phyloP scores from a whole-genome alignment of 495 filamentous ascomycete genomes.

The Acidiella bohemica region DNA sequence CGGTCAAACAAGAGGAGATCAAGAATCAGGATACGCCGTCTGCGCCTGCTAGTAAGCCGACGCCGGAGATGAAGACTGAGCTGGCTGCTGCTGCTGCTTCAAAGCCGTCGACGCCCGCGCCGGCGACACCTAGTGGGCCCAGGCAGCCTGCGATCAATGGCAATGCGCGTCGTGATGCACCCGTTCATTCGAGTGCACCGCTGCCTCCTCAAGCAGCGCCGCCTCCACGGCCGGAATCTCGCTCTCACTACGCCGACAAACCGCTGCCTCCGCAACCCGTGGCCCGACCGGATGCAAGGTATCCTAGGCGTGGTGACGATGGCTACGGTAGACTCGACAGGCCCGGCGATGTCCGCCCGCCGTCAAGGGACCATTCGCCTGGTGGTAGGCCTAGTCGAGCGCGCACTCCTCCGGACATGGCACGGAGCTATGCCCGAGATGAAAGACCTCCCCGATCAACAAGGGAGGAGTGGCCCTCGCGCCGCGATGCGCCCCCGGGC shows the following conservation, averaged over 20 bases:
- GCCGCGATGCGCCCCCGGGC: background rate
- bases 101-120: constrained; percentile 13
- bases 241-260: constrained; percentile 13
- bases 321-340: constrained; percentile 26
- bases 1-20: too few relatives aligned
- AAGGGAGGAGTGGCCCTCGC: background rate
- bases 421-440: constrained; percentile 15
- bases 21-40: too few relatives aligned
- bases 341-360: constrained; percentile 16
- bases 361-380: constrained; percentile 24
- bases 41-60: background rate
- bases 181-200: constrained; percentile 1
- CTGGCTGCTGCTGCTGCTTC: constrained; percentile 1
- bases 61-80: background rate
- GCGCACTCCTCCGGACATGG: constrained; percentile 18
- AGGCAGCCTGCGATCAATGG: constrained; percentile 4
- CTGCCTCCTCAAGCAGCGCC: constrained; percentile 8
- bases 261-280: constrained; percentile 13
- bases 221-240: constrained; percentile 15
- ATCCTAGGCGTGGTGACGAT: constrained; percentile 3
- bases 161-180: background rate
- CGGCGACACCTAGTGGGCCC: constrained; percentile 5
- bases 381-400: constrained; percentile 18
- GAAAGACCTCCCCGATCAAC: constrained; percentile 15
- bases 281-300: background rate